Evolutionary conservation across 331 rosid species (phyloP), one percentile per base, ranked within the genome.

Genomic region (Pyrus hybrid): DNA sequence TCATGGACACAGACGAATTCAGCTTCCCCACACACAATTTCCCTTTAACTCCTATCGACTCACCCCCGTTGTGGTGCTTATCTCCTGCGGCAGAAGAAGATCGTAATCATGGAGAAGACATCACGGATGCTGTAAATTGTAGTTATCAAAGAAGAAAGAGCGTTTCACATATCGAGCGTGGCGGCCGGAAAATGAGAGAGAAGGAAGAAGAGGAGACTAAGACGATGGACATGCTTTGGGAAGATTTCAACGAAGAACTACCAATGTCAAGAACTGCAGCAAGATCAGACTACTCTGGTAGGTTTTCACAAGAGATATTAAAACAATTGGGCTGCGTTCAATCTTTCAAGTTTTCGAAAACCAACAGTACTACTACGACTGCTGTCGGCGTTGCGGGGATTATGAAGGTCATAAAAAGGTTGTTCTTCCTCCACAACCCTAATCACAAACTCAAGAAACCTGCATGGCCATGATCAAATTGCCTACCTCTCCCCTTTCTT

Each of bases 211-310:
- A 54, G 12, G 86, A 82, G 77, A 80, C 81, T 45, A 79, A 79
- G 23, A 86, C 82, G 73, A 93, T 93, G 98, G 98, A 93, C 68
- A 74, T 82, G 84, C 76, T 93, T 37, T 90, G 98, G 96, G 98
- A 93, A 66, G 81, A 80, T 86, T 82, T 90, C 90, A 89, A 90
- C 35, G 96, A 93, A 70, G 95, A 88, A 13, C 63, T 84, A 43
- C 16, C 14, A 7, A 53, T 21, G 76, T 53, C 77, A 43, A 85
- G 70, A 68, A 79, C 71, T 64, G 67, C 70, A 65, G 67, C 69
- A 35, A 51, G 51, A 26, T 58, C 80, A 13, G 82, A 77, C 25
- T 63, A 74, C 77, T 62, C 78, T 75, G 78, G 83, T 67, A 69
- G 76, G 33, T 9, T 20, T 16, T 71, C 65, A 14, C 37, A 47